These are phyloP conservation scores for Globisporangium barbulae DNA, from an alignment of 352 stramenopile species.

Conservation along the genomic window DNA sequence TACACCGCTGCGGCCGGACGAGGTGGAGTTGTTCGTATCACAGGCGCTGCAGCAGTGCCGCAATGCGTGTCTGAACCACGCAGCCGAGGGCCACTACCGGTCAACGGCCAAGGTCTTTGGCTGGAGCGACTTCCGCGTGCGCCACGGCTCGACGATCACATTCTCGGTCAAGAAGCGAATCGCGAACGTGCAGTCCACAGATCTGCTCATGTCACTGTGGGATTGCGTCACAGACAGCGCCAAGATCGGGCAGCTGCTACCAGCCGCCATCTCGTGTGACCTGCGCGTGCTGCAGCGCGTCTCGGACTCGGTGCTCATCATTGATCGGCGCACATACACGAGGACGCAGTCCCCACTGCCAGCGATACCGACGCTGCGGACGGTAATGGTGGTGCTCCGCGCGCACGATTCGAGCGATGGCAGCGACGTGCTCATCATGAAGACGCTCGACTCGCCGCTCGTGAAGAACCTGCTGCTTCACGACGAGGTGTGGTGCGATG, in stretches of 20 bases:
- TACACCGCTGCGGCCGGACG: conserved; percentile 34
- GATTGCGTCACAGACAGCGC: conserved; percentile 32
- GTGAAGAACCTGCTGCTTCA: conserved; percentile 37
- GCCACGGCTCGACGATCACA: conserved; percentile 35
- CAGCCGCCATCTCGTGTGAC: conserved; percentile 31
- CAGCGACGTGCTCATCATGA: conserved; percentile 44
- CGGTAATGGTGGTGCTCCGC: conserved; percentile 45
- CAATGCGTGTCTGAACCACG: conserved; percentile 31
- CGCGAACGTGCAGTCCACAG: conserved; percentile 18
- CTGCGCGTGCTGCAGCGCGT: conserved; percentile 44
- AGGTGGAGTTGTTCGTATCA: conserved; percentile 23
- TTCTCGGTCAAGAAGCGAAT: conserved; percentile 52
- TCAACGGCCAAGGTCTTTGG: conserved; percentile 38
- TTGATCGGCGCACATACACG: conserved; percentile 46
- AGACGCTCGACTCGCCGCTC: conserved; percentile 52
- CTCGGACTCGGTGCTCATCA: conserved; percentile 34
- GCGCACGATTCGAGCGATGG: conserved; percentile 20
- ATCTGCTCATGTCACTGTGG: conserved; percentile 37
- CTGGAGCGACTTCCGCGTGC: conserved; percentile 45
- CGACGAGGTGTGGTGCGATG: conserved; percentile 55
- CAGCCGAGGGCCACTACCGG: conserved; percentile 23
- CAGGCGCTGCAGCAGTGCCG: conserved; percentile 32
- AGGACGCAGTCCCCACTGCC: neutral
- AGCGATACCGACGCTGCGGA: conserved; percentile 31
- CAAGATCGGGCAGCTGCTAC: conserved; percentile 33